A percentile compares a stretch with the other conserved stretches of the same genome.
Conservation (phyloP, 768 basidiomycete genomes). For the Russula abietina region DNA sequence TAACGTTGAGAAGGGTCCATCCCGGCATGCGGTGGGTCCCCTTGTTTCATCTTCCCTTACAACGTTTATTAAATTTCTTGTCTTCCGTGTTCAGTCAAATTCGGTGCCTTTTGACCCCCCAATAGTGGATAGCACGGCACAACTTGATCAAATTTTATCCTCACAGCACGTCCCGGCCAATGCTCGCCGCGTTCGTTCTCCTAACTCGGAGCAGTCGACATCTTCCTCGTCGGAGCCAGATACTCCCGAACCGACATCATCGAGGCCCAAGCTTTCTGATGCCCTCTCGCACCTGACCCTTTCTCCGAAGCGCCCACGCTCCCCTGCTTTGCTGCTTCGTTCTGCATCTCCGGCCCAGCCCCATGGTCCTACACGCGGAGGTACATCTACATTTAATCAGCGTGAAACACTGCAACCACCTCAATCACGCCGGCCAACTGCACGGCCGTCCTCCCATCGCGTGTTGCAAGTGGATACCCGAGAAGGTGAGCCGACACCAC, state of each 20-base stretch:
- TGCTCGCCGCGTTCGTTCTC: slow-evolving; percentile 40
- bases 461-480: neutral
- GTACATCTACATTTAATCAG: neutral
- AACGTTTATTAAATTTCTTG: slow-evolving; percentile 9
- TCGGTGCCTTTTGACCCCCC: slow-evolving; percentile 46
- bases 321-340: slow-evolving; percentile 18
- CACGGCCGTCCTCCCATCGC: slow-evolving; percentile 11
- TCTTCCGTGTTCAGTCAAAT: slow-evolving; percentile 24
- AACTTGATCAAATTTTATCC: slow-evolving; percentile 54
- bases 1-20: slow-evolving; percentile 47
- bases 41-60: neutral
- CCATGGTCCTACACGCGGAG: neutral
- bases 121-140: slow-evolving; percentile 55
- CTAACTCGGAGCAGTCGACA: slow-evolving; percentile 38
- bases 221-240: slow-evolving; percentile 45
- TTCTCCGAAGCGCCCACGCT: slow-evolving; percentile 68
- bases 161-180: slow-evolving; percentile 46
- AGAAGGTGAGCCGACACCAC: slow-evolving; percentile 22
- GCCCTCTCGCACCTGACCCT: slow-evolving; percentile 64
- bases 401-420: neutral
- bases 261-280: slow-evolving; percentile 63
- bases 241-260: slow-evolving; percentile 35
- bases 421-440: neutral
- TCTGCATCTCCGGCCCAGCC: slow-evolving; percentile 6
- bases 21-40: slow-evolving; percentile 43